These are phyloP conservation scores for Claviceps sorghi DNA, from an alignment of 2,329 filamentous ascomycete species.

Conservation along the genomic window DNA sequence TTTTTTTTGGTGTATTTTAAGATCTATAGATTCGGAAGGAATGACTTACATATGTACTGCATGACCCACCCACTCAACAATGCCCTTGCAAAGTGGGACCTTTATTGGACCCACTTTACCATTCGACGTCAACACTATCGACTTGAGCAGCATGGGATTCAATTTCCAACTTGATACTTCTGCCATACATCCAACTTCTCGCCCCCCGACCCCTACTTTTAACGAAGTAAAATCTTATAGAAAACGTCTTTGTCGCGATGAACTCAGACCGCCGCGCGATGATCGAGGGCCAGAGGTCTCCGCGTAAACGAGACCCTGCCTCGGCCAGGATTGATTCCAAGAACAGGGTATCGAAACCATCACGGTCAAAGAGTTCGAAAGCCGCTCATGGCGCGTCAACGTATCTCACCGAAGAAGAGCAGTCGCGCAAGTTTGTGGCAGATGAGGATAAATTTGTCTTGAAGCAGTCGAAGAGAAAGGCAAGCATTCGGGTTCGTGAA, in stretches of 20 bases:
- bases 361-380: slow-evolving; percentile 17
- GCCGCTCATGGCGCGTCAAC: slow-evolving; percentile 18
- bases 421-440: slow-evolving; percentile 71
- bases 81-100: neutral
- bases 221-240: neutral
- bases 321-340: slow-evolving; percentile 40
- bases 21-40: no score
- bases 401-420: slow-evolving; percentile 59
- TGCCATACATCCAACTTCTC: neutral
- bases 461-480: slow-evolving; percentile 96
- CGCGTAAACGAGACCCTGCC: slow-evolving; percentile 33
- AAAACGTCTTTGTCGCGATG: slow-evolving; percentile 21
- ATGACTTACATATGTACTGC: no score
- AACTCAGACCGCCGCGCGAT: slow-evolving; percentile 40
- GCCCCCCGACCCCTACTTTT: no score
- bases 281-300: slow-evolving; percentile 33
- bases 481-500: slow-evolving; percentile 83
- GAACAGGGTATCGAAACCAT: slow-evolving; percentile 41
- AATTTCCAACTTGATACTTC: neutral
- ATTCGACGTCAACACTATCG: neutral
- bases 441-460: slow-evolving; percentile 94
- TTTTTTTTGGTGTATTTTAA: no score
- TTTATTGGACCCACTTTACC: neutral
- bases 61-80: neutral
- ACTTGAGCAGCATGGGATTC: neutral